A percentile compares a stretch with the other conserved stretches of the same genome.
Conservation (phyloP, 345 rosid species). For the Syzygium aromaticum region DNA sequence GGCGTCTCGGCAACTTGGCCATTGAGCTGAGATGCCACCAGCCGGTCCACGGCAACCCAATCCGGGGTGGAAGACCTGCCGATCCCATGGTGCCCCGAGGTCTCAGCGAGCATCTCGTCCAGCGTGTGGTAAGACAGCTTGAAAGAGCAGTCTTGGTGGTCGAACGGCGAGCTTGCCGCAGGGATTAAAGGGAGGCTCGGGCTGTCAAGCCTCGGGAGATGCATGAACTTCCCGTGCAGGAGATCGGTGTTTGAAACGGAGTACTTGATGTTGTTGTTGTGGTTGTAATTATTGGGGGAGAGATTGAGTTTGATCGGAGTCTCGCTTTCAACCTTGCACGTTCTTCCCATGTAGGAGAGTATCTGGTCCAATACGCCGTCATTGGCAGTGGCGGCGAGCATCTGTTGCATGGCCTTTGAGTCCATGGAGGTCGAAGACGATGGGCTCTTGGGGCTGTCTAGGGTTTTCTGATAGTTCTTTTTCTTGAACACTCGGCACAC, state of each 20-base stretch:
- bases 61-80: neutral
- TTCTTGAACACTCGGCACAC: constrained; percentile 90
- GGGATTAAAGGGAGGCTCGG: constrained; percentile 14
- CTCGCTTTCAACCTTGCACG: constrained; percentile 30
- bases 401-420: constrained; percentile 13
- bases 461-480: constrained; percentile 82
- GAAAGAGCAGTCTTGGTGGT: constrained; percentile 1
- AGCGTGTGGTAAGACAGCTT: constrained; percentile 7
- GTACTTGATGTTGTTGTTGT: neutral
- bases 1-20: constrained; percentile 22
- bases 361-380: constrained; percentile 39
- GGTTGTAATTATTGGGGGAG: neutral
- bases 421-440: constrained; percentile 31
- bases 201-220: constrained; percentile 36
- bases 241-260: neutral
- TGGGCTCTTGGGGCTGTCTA: constrained; percentile 55
- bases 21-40: constrained; percentile 17
- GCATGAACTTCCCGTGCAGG: constrained; percentile 20
- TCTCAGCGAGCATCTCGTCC: constrained; percentile 17
- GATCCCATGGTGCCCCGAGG: neutral
- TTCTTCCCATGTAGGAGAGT: constrained; percentile 38
- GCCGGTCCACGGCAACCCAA: constrained; percentile 12
- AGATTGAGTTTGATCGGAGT: constrained; percentile 1
- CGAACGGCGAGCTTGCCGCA: neutral
- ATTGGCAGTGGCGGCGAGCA: constrained; percentile 7